Conservation (phyloP, 2,329 filamentous ascomycete species). For the Aspergillus fijiensis region DNA sequence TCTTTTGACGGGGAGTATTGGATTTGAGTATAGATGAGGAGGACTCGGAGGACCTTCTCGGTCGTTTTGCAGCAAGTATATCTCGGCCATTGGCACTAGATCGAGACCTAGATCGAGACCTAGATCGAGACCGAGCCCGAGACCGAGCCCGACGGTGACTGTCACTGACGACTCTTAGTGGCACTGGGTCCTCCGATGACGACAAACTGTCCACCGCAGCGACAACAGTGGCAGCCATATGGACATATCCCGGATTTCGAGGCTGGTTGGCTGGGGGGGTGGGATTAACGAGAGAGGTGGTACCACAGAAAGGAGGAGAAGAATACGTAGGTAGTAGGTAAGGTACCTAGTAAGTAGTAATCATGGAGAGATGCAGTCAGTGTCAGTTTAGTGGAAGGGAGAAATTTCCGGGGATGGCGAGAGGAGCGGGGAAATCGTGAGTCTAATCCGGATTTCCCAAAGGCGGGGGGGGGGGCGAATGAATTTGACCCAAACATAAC, state of each 20-base stretch:
- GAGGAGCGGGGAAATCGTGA: not conserved
- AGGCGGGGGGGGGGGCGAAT: not conserved
- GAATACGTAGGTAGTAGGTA: too few species aligned
- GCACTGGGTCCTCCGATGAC: not conserved
- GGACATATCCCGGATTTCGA: not conserved
- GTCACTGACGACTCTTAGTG: not conserved
- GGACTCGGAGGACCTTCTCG: slow-evolving; percentile 32
- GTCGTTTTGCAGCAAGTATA: slow-evolving; percentile 19
- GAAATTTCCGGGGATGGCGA: not conserved
- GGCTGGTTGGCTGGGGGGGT: too few species aligned
- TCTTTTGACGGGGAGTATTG: slow-evolving; percentile 33
- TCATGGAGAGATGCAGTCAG: too few species aligned
- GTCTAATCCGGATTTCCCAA: too few species aligned
- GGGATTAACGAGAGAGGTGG: too few species aligned
- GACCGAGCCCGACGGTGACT: not conserved
- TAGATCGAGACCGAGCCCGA: too few species aligned
- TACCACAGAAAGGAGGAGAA: too few species aligned
- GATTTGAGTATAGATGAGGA: slow-evolving; percentile 17
- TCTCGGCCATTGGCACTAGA: not conserved
- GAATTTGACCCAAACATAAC: too few species aligned
- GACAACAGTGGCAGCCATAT: not conserved
- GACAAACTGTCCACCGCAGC: not conserved
- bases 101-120: not conserved
- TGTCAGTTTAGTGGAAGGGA: not conserved
- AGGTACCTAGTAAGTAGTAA: too few species aligned